phyloP scores from a whole-genome alignment of 768 basidiomycete species.

The Mycena metata region DNA sequence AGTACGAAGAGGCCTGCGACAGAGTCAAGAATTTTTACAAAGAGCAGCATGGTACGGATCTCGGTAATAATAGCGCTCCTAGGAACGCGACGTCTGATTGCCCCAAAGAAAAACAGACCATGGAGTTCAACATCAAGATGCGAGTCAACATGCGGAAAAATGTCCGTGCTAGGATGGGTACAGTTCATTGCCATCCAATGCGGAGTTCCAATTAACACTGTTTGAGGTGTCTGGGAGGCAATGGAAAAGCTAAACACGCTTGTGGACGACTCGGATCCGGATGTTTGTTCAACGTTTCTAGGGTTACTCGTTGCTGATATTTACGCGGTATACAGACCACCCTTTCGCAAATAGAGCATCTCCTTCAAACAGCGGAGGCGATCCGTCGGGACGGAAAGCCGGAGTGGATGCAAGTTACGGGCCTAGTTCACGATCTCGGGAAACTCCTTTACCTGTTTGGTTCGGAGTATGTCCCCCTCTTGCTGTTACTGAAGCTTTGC shows the following conservation, averaged over 20 bases:
- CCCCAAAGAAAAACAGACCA: slow-evolving; percentile 83
- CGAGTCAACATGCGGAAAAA: slow-evolving; percentile 81
- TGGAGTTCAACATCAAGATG: slow-evolving; percentile 85
- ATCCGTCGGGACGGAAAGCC: slow-evolving; percentile 89
- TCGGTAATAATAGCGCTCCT: not conserved
- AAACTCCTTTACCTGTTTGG: slow-evolving; percentile 89
- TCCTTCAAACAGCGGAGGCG: slow-evolving; percentile 93
- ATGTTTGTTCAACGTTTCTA: slow-evolving; percentile 58
- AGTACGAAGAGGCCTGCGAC: slow-evolving; percentile 83
- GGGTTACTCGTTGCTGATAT: not conserved
- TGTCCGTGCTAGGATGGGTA: slow-evolving; percentile 78
- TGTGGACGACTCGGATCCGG: slow-evolving; percentile 93
- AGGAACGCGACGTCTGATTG: not conserved
- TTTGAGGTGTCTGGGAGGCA: slow-evolving; percentile 77
- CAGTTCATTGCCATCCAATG: not conserved
- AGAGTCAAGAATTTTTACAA: slow-evolving; percentile 84
- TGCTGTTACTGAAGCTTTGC: not conserved
- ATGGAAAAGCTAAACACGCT: slow-evolving; percentile 91
- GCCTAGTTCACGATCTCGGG: slow-evolving; percentile 77
- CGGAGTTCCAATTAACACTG: not conserved
- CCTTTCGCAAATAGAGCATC: slow-evolving; percentile 90
- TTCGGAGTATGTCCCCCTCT: slow-evolving; percentile 57
- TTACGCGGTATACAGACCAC: slow-evolving; percentile 63
- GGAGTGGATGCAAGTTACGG: slow-evolving; percentile 89
- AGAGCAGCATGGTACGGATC: slow-evolving; percentile 76